phyloP scores from a whole-genome alignment of 306 rosid species.

The Cucurbita pepo region DNA sequence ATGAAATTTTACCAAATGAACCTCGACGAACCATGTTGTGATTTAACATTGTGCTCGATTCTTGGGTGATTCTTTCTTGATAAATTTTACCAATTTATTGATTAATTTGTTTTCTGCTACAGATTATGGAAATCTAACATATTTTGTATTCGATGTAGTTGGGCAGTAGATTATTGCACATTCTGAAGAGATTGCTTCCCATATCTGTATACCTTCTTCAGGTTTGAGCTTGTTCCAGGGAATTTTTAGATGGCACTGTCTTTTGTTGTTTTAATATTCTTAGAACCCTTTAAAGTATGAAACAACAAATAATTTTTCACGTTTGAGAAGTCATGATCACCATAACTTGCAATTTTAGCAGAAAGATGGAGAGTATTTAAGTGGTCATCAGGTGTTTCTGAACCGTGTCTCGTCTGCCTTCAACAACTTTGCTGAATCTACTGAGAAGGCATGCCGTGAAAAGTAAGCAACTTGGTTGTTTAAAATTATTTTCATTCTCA shows the following conservation, averaged over 20 bases:
- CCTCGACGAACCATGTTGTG: not conserved
- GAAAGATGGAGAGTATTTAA: constrained; percentile 91
- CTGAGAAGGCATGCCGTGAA: constrained; percentile 83
- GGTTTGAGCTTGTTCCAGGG: constrained; percentile 28
- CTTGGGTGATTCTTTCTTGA: not conserved
- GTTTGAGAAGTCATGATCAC: not conserved
- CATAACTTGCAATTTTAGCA: constrained; percentile 22
- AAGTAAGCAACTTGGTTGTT: constrained; percentile 32
- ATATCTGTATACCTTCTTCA: constrained; percentile 85
- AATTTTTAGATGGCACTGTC: constrained; percentile 4
- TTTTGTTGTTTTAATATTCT: constrained; percentile 4
- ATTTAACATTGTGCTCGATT: not conserved
- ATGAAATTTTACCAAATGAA: not conserved
- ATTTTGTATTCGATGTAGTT: constrained; percentile 40
- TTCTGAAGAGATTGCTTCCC: constrained; percentile 90
- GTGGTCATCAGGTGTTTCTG: constrained; percentile 89
- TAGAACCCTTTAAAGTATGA: not conserved
- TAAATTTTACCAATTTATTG: not conserved
- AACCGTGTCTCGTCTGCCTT: constrained; percentile 87
- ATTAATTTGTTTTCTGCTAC: constrained; percentile 4
- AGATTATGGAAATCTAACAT: constrained; percentile 4
- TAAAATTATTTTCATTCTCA: not conserved
- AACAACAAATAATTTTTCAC: not conserved
- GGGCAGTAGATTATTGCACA: constrained; percentile 80
- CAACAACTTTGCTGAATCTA: constrained; percentile 80